Percentiles rank a stretch among this genome's conserved stretches.
phyloP scores from a whole-genome alignment of 2,329 filamentous ascomycete species.

The Nemania sp. region DNA sequence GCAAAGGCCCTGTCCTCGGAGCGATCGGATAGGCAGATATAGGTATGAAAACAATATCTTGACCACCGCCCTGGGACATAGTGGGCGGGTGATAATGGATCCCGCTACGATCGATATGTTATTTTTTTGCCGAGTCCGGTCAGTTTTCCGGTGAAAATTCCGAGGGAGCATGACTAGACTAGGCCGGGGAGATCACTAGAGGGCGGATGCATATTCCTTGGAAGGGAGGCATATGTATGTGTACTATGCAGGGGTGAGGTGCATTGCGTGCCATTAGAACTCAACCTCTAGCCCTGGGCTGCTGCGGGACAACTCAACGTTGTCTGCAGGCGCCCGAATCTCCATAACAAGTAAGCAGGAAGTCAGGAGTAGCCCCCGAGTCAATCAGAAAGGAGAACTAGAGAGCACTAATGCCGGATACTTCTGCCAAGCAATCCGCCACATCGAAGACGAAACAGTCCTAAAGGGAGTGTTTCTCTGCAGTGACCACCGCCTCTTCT shows the following conservation, averaged over 20 bases:
- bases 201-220: constrained; percentile 26
- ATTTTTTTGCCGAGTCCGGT: constrained; percentile 19
- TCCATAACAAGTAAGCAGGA: constrained; percentile 28
- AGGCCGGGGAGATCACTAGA: constrained; percentile 20
- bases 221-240: constrained; percentile 1
- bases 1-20: neutral
- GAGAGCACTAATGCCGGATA: constrained; percentile 26
- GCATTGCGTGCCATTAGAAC: constrained; percentile 26
- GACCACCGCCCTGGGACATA: constrained; percentile 27
- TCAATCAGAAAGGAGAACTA: constrained; percentile 32
- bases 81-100: constrained; percentile 1
- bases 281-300: constrained; percentile 25
- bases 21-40: constrained; percentile 9
- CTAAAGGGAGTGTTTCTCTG: constrained; percentile 6
- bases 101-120: constrained; percentile 14
- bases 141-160: constrained; percentile 10
- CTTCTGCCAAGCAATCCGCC: constrained; percentile 24
- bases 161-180: neutral
- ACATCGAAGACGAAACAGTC: constrained; percentile 9
- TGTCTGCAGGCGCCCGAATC: constrained; percentile 29
- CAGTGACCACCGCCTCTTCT: constrained; percentile 18
- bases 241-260: constrained; percentile 30
- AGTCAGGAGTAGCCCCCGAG: constrained; percentile 18
- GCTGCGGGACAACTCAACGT: constrained; percentile 37
- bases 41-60: constrained; percentile 16